Percentiles rank a stretch among this genome's conserved stretches.
Evolutionary conservation across 768 basidiomycete species (phyloP).

Genomic region (Sporobolomyces pararoseus): DNA sequence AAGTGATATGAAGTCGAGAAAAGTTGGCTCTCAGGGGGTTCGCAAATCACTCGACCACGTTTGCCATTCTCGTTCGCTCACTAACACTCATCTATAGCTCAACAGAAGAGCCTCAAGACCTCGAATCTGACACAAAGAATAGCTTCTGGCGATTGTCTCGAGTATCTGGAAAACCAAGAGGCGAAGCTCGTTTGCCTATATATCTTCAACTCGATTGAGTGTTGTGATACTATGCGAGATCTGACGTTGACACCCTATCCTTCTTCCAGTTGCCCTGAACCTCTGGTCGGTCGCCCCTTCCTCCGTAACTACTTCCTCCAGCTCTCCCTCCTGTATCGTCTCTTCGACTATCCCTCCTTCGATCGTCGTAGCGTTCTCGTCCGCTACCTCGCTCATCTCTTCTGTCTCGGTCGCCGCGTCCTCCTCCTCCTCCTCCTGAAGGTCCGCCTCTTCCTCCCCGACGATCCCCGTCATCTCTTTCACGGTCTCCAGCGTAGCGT

Average conservation of each 20-base stretch:
- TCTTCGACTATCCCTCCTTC: neutral
- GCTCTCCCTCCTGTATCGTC: neutral
- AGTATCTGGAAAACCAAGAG: too few relatives aligned
- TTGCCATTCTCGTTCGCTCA: too few relatives aligned
- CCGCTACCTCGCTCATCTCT: neutral
- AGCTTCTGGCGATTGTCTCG: too few relatives aligned
- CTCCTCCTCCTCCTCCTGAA: neutral
- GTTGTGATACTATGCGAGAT: too few relatives aligned
- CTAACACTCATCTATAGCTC: too few relatives aligned
- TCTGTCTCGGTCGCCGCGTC: neutral
- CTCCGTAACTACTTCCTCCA: neutral
- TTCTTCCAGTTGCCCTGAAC: constrained; percentile 31
- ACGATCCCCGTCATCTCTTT: constrained; percentile 5
- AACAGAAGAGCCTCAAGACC: too few relatives aligned
- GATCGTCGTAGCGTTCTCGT: neutral
- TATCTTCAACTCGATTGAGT: too few relatives aligned
- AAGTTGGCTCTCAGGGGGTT: too few relatives aligned
- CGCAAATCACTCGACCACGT: too few relatives aligned
- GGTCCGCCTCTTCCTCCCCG: neutral
- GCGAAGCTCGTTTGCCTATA: too few relatives aligned
- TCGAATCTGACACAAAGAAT: too few relatives aligned
- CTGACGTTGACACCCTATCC: constrained; percentile 26
- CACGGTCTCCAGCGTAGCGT: constrained; percentile 26
- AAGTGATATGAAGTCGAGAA: too few relatives aligned
- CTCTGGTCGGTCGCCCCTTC: constrained; percentile 27